Evolutionary conservation across 164 flowering plant species (phyloP).

Genomic region (Umbilicus rupestris): DNA sequence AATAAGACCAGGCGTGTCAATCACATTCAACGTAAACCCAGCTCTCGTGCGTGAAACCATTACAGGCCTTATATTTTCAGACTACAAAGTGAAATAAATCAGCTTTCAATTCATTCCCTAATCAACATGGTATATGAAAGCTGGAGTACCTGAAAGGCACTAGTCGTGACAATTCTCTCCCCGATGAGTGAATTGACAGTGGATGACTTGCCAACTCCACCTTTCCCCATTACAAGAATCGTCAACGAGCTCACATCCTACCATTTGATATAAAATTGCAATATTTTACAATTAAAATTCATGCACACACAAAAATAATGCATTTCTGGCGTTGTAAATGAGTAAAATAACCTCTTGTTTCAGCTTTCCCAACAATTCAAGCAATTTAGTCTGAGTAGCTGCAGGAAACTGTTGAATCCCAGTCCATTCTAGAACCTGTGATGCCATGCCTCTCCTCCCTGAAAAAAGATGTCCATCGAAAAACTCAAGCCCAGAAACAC

Average conservation of each 20-base stretch:
- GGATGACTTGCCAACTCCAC: conserved; percentile 97
- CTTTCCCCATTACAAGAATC: conserved; percentile 93
- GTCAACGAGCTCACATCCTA: conserved; percentile 79
- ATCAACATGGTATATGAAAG: not conserved
- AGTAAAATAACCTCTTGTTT: conserved; percentile 60
- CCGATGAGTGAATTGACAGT: conserved; percentile 87
- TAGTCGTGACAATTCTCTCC: conserved; percentile 75
- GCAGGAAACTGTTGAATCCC: conserved; percentile 81
- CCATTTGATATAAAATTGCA: conserved; percentile 5
- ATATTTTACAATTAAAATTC: not conserved
- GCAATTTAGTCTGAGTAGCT: conserved; percentile 65
- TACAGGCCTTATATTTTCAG: conserved; percentile 73
- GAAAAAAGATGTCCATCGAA: not conserved
- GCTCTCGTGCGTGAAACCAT: conserved; percentile 68
- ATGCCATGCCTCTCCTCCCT: conserved; percentile 30
- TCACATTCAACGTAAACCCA: conserved; percentile 70
- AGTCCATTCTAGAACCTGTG: conserved; percentile 69
- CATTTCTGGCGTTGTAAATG: not conserved
- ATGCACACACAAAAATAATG: not conserved
- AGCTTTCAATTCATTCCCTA: not conserved
- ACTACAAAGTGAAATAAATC: conserved; percentile 24
- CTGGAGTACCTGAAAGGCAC: conserved; percentile 68
- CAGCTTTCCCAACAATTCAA: conserved; percentile 62
- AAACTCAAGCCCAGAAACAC: not conserved
- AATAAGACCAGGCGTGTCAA: conserved; percentile 93